Evolutionary conservation across 176 grass and related monocot species (phyloP), one percentile per base, ranked within the genome.

Genomic region (Paspalum notatum): DNA sequence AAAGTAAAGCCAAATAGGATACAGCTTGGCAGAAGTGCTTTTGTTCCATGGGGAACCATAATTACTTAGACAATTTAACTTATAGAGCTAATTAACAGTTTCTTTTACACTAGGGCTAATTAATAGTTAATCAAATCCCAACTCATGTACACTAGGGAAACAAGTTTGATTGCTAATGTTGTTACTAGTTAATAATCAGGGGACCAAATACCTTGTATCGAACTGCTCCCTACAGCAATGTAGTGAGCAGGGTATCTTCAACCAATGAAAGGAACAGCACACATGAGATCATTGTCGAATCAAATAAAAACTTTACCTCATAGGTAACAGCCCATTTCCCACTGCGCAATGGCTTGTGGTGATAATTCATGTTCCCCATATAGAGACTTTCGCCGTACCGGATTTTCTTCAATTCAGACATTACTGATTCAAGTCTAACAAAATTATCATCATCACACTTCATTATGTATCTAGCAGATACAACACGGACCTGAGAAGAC

Each of bases 291-390:
- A 77, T 49, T 58, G 18, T 59, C 17, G 62, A 82, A 82, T 58
- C 17, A 82, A 71, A 40, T 62, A 61, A 75, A 39, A 78, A 75
- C 12, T 50, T 82, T 89, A 99, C 96, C 96, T 99, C 96, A 15
- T 91, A 93, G 75, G 96, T 95, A 51, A 99, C 96, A 26, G 93
- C 93, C 96, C 96, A 99, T 89, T 99, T 99, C 43, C 96, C 96
- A 48, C 81, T 67, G 21, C 96, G 96, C 67, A 99, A 83, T 38
- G 96, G 96, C 65, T 91, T 95, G 89, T 99, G 96, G 80, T 95
- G 85, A 62, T 89, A 99, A 81, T 99, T 99, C 80, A 99, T 93
- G 63, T 99, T 99, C 26, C 96, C 96, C 13, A 95, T 57, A 80
- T 99, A 99, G 4, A 99, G 61, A 78, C 93, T 95, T 90, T 71